Evolutionary conservation across 805 yeast species (phyloP).

Genomic region (Suhomyces sp.): DNA sequence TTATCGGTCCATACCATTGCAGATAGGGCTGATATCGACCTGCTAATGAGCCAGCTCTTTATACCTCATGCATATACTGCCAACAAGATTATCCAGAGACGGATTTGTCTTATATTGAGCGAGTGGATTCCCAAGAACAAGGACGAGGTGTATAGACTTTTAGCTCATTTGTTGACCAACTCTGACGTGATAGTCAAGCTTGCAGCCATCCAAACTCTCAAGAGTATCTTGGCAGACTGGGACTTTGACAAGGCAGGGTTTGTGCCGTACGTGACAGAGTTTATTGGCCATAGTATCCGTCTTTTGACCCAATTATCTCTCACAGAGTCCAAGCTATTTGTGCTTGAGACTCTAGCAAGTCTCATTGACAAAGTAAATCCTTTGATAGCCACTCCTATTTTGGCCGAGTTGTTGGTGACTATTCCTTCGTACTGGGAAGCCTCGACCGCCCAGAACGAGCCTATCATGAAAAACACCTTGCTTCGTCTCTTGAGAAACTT

Average conservation of each 20-base stretch:
- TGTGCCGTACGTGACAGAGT: slow-evolving; percentile 57
- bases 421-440: slow-evolving; percentile 79
- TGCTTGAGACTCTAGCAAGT: slow-evolving; percentile 64
- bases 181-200: slow-evolving; percentile 81
- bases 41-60: slow-evolving; percentile 54
- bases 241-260: slow-evolving; percentile 71
- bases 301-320: slow-evolving; percentile 50
- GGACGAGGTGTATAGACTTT: slow-evolving; percentile 54
- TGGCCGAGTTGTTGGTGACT: slow-evolving; percentile 48
- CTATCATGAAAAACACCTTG: slow-evolving; percentile 38
- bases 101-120: slow-evolving; percentile 70
- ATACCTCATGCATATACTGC: slow-evolving; percentile 61
- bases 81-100: slow-evolving; percentile 63
- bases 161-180: slow-evolving; percentile 46
- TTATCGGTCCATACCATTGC: slow-evolving; percentile 65
- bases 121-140: slow-evolving; percentile 76
- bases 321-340: slow-evolving; percentile 74
- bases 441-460: slow-evolving; percentile 20
- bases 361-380: slow-evolving; percentile 66
- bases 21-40: slow-evolving; percentile 66
- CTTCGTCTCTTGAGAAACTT: slow-evolving; percentile 56
- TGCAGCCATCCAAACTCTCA: slow-evolving; percentile 68
- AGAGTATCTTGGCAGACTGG: slow-evolving; percentile 78
- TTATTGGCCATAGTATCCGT: slow-evolving; percentile 47
- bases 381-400: slow-evolving; percentile 47